Conservation (phyloP, 768 basidiomycete species). For the Rhodotorula graminis region DNA sequence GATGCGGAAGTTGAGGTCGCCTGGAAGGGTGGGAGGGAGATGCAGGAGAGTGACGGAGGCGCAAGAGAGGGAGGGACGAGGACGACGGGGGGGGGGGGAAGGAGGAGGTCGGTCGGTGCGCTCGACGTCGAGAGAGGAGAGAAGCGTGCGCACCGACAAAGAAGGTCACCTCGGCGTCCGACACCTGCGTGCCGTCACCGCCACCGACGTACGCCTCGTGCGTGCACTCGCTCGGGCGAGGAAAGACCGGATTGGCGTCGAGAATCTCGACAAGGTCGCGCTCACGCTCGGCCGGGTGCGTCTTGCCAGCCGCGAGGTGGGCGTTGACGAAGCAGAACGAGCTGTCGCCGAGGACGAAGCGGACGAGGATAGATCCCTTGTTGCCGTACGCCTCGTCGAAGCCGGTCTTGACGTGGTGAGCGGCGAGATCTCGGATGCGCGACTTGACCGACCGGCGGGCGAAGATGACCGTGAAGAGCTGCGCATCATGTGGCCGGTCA, state of each 20-base stretch:
- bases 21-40: constrained; percentile 43
- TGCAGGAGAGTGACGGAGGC: not conserved
- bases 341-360: constrained; percentile 78
- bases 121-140: no score
- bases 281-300: constrained; percentile 56
- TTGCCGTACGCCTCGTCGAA: constrained; percentile 90
- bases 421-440: constrained; percentile 62
- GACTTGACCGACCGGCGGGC: constrained; percentile 45
- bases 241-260: constrained; percentile 58
- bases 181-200: constrained; percentile 84
- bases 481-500: not conserved
- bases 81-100: no score
- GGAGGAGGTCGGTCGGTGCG: no score
- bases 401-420: constrained; percentile 81
- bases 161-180: constrained; percentile 90
- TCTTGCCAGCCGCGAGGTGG: constrained; percentile 63
- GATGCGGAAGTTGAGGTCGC: constrained; percentile 95
- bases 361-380: constrained; percentile 53
- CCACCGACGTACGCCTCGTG: constrained; percentile 65
- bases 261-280: constrained; percentile 79
- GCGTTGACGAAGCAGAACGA: constrained; percentile 93
- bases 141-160: constrained; percentile 47
- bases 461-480: constrained; percentile 68
- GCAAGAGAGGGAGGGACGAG: no score
- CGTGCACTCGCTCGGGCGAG: constrained; percentile 1